Evolutionary conservation across 75 land plant genomes (phyloP).

Genomic region (Isoetes taiwanensis): DNA sequence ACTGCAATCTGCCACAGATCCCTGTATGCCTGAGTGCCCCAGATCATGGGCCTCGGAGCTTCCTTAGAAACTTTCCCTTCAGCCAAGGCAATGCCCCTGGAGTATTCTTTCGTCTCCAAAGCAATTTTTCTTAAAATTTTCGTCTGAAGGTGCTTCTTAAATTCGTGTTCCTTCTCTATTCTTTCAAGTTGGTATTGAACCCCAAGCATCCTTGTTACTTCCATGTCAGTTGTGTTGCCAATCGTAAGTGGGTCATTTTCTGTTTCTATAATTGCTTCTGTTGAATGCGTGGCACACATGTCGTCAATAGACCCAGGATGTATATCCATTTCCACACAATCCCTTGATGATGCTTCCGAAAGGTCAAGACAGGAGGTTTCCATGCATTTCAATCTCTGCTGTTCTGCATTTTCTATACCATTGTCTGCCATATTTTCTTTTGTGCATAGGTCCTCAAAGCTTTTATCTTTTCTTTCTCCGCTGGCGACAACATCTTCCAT

Average conservation of each 20-base stretch:
- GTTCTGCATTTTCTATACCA: too few species aligned
- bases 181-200: background rate
- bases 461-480: slow-evolving; percentile 3
- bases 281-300: too few species aligned
- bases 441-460: background rate
- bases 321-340: too few species aligned
- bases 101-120: background rate
- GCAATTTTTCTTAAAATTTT: slow-evolving; percentile 8
- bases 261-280: too few species aligned
- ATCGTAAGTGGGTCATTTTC: too few species aligned
- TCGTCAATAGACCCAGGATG: too few species aligned
- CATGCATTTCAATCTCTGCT: too few species aligned
- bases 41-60: slow-evolving; percentile 17
- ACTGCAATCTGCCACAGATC: slow-evolving; percentile 14
- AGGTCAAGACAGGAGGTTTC: too few species aligned
- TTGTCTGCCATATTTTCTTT: background rate
- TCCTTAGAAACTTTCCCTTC: too few species aligned
- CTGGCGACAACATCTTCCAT: background rate
- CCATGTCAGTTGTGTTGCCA: too few species aligned
- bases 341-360: too few species aligned
- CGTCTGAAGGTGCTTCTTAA: slow-evolving; percentile 12
- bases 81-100: background rate
- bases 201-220: too few species aligned
- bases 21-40: slow-evolving; percentile 19
- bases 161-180: slow-evolving; percentile 4